Conservation (phyloP, 306 rosid species). For the Lotus japonicus region DNA sequence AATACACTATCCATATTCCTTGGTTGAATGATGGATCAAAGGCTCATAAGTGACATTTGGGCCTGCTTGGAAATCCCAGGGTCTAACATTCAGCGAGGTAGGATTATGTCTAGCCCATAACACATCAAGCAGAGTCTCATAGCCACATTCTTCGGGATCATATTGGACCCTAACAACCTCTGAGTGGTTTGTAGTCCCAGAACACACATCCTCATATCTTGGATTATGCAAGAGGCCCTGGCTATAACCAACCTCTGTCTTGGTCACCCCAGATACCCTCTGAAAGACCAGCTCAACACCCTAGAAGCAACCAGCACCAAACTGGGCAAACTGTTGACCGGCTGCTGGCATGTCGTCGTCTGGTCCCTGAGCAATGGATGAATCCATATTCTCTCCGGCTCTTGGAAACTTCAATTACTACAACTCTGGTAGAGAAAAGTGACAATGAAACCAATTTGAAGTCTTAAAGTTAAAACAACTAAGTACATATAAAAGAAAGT, state of each 20-base stretch:
- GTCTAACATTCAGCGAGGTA: too few relatives aligned
- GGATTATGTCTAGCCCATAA: too few relatives aligned
- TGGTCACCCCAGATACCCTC: constrained; percentile 70
- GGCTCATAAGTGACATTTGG: too few relatives aligned
- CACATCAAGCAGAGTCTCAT: too few relatives aligned
- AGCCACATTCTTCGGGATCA: constrained; percentile 66
- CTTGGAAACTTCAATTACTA: neutral
- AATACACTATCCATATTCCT: too few relatives aligned
- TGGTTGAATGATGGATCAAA: too few relatives aligned
- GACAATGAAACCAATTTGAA: too few relatives aligned
- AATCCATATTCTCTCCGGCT: constrained; percentile 54
- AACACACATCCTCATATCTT: constrained; percentile 60
- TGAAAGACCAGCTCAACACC: constrained; percentile 91
- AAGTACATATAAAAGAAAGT: neutral
- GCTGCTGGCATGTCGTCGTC: constrained; percentile 81
- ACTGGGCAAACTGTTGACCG: constrained; percentile 77
- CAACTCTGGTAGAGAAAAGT: neutral
- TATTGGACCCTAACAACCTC: constrained; percentile 86
- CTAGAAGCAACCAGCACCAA: constrained; percentile 98
- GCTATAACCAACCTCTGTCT: constrained; percentile 87
- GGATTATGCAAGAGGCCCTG: constrained; percentile 73
- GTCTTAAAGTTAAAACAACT: too few relatives aligned
- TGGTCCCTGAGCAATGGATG: constrained; percentile 66
- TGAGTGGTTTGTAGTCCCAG: constrained; percentile 56
- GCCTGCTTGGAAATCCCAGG: too few relatives aligned